Base-by-base conservation (phyloP, 768 basidiomycete species). In the Mycena sanguinolenta region DNA sequence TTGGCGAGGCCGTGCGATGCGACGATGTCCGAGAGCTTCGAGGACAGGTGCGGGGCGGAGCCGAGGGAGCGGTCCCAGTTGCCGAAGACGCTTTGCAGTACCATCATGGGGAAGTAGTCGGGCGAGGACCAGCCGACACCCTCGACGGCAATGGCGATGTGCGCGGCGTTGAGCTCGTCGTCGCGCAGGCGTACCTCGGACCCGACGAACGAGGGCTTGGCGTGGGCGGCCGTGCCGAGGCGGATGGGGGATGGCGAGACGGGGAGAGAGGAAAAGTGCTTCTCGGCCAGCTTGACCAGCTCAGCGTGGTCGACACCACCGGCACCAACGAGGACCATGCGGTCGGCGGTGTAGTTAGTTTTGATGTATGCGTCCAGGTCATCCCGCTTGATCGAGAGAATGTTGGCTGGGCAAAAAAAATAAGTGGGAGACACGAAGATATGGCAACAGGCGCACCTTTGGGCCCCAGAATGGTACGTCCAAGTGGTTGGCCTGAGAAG, bases 81-180 rank as follows among this genome's bases (percentile, higher is more conserved):
- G 72, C 98, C 98, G 83, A 99, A 93, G 83, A 99, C 95, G 77
- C 90, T 91, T 82, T 97, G 95, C 92, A 98, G 95, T 79, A 95
- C 96, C 84, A 98, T 91, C 97, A 99, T 97, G 70, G 97, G 95
- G 91, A 95, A 99, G 87, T 99, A 99, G 83, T 99, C 98, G 32
- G 97, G 96, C 13, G 94, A 96, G 76, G 92, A 95, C 97, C 97
- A 98, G 82, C 95, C 91, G 65, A 97, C 97, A 80, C 98, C 98
- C 81, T 99, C 97, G 54, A 99, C 96, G 34, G 98, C 95, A 76
- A 99, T 93, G 72, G 97, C 97, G 77, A 99, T 88, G 86, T 99
- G 93, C 69, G 94, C 93, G 8, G 95, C 96, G 28, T 91, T 88
- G 79, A 93, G 84, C 65, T 92, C 91, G 84, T 99, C 98, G 79